phyloP scores from a whole-genome alignment of 768 basidiomycete species.

The Royoungia palumana region DNA sequence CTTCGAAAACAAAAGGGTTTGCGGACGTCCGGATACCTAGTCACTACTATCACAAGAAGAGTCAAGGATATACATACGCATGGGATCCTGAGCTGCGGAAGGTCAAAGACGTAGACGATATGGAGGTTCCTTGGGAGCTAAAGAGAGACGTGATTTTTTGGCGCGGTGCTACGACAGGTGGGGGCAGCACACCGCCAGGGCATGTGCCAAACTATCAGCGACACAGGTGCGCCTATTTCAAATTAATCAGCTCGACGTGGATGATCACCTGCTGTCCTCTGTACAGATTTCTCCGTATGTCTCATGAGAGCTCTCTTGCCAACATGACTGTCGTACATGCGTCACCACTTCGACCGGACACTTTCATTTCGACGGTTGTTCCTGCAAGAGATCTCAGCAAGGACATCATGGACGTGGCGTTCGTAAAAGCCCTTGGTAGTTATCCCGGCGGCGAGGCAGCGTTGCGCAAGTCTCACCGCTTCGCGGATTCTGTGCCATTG shows the following conservation, averaged over 20 bases:
- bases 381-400: conserved; percentile 61
- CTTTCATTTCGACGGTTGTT: conserved; percentile 60
- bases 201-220: conserved; percentile 82
- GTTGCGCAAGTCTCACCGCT: conserved; percentile 61
- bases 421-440: conserved; percentile 71
- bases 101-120: conserved; percentile 72
- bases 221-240: conserved; percentile 66
- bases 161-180: conserved; percentile 95
- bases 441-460: conserved; percentile 76
- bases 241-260: too few relatives aligned
- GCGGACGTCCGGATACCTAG: conserved; percentile 91
- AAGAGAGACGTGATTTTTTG: conserved; percentile 88
- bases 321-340: conserved; percentile 69
- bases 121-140: conserved; percentile 86
- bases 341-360: conserved; percentile 55
- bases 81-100: conserved; percentile 79
- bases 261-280: too few relatives aligned
- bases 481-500: conserved; percentile 72
- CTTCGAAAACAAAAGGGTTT: conserved; percentile 82
- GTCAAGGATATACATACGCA: conserved; percentile 80
- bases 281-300: conserved; percentile 69
- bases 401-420: conserved; percentile 85
- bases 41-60: conserved; percentile 91
- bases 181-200: conserved; percentile 82
- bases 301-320: conserved; percentile 45